phyloP scores from a whole-genome alignment of 2,329 filamentous ascomycete genomes.

The Trichophyton simii region DNA sequence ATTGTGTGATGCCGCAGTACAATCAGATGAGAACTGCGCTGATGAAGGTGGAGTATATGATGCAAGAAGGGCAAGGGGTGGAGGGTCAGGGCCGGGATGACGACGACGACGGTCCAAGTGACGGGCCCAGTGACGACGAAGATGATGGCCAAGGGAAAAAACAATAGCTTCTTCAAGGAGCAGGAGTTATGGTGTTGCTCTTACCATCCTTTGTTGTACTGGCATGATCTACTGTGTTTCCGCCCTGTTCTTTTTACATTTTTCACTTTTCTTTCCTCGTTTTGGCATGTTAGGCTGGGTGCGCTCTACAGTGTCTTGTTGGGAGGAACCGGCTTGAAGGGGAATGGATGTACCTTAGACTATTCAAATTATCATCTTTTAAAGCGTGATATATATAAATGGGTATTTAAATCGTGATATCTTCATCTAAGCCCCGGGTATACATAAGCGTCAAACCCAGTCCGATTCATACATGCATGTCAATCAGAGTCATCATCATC shows the following conservation, averaged over 20 bases:
- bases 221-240: background rate
- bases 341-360: background rate
- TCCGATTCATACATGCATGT: background rate
- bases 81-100: constrained; percentile 22
- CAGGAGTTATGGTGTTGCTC: constrained; percentile 4
- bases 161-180: constrained; percentile 2
- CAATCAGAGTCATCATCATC: constrained; percentile 5
- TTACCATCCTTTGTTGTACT: background rate
- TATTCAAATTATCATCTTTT: background rate
- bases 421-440: background rate
- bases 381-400: background rate
- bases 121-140: constrained; percentile 25
- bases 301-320: background rate
- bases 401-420: background rate
- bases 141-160: constrained; percentile 17
- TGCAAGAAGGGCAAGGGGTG: constrained; percentile 27
- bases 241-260: background rate
- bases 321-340: background rate
- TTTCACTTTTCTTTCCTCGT: background rate
- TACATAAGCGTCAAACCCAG: background rate
- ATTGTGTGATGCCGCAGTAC: constrained; percentile 33
- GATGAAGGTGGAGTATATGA: constrained; percentile 35
- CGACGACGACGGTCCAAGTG: constrained; percentile 22
- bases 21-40: constrained; percentile 30
- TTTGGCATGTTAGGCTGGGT: background rate